These are phyloP conservation scores for Russula ochroleuca DNA, from an alignment of 768 basidiomycete genomes.

Conservation along the genomic window DNA sequence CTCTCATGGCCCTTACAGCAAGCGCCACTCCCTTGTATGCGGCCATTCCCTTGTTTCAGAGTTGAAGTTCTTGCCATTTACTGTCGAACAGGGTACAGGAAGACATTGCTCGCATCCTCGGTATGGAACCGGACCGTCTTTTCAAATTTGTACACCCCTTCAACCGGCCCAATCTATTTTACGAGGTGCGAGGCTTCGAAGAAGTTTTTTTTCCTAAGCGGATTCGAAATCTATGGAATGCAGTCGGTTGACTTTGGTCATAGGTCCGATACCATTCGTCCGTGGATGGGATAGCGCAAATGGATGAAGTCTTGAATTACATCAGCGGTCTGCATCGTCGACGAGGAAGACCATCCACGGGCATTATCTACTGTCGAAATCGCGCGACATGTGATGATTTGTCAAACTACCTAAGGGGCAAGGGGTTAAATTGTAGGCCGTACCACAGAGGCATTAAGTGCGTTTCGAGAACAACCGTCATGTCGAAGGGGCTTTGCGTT, in stretches of 20 bases:
- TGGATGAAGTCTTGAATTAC: slow-evolving; percentile 63
- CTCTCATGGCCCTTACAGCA: slow-evolving; percentile 85
- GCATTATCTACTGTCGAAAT: slow-evolving; percentile 76
- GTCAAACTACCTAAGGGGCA: slow-evolving; percentile 56
- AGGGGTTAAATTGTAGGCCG: slow-evolving; percentile 61
- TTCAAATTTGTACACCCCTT: slow-evolving; percentile 72
- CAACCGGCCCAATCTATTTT: slow-evolving; percentile 75
- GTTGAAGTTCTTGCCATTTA: slow-evolving; percentile 8
- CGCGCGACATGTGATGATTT: slow-evolving; percentile 64
- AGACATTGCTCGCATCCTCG: slow-evolving; percentile 66
- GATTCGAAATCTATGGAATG: neutral
- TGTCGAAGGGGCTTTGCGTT: neutral
- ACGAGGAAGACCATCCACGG: slow-evolving; percentile 56
- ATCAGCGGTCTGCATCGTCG: slow-evolving; percentile 59
- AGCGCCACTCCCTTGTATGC: slow-evolving; percentile 69
- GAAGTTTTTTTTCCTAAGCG: neutral
- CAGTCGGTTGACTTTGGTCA: neutral
- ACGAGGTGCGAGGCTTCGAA: slow-evolving; percentile 50
- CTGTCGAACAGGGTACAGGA: slow-evolving; percentile 56
- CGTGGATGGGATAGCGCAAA: slow-evolving; percentile 49
- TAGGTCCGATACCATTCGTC: slow-evolving; percentile 62
- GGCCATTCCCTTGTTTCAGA: neutral
- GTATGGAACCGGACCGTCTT: slow-evolving; percentile 52
- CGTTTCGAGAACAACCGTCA: slow-evolving; percentile 32
- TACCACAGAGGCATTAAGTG: slow-evolving; percentile 69